Conservation (phyloP, 2,329 filamentous ascomycete species). For the Pyrenophora teres region DNA sequence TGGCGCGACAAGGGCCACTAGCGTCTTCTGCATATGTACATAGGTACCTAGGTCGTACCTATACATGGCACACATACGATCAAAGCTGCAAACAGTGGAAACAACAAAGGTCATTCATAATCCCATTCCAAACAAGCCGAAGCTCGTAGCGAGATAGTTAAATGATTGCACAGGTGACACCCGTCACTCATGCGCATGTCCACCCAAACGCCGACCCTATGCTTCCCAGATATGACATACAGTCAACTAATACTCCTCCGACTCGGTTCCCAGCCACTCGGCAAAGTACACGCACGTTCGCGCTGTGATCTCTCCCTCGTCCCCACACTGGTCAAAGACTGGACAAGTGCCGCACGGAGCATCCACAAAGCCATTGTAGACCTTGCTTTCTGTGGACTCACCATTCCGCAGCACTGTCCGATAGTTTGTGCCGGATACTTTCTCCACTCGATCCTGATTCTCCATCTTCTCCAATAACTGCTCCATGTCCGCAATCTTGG, state of each 20-base stretch:
- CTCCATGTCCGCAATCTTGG: slow-evolving; percentile 71
- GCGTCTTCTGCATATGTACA: too few species aligned
- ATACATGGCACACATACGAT: slow-evolving; percentile 1
- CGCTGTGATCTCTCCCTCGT: slow-evolving; percentile 87
- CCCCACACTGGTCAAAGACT: slow-evolving; percentile 89
- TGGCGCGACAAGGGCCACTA: too few species aligned
- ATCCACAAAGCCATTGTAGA: slow-evolving; percentile 80
- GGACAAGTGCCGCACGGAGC: slow-evolving; percentile 90
- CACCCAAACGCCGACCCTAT: slow-evolving; percentile 5
- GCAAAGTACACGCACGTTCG: slow-evolving; percentile 91
- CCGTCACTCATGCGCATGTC: too few species aligned
- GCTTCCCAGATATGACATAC: neutral
- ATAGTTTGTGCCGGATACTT: slow-evolving; percentile 58
- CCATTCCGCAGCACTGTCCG: slow-evolving; percentile 43
- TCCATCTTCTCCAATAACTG: slow-evolving; percentile 86
- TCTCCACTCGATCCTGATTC: slow-evolving; percentile 83
- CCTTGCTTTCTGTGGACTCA: slow-evolving; percentile 19
- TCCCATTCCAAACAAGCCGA: too few species aligned
- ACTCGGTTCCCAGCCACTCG: slow-evolving; percentile 67
- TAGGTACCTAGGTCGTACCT: too few species aligned
- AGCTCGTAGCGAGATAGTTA: too few species aligned
- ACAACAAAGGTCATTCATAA: too few species aligned
- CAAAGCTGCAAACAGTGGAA: neutral
- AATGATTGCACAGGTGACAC: too few species aligned
- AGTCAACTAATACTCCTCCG: slow-evolving; percentile 23